These are phyloP conservation scores for Fusarium agapanthi DNA, from an alignment of 2,329 filamentous ascomycete genomes.

Conservation along the genomic window DNA sequence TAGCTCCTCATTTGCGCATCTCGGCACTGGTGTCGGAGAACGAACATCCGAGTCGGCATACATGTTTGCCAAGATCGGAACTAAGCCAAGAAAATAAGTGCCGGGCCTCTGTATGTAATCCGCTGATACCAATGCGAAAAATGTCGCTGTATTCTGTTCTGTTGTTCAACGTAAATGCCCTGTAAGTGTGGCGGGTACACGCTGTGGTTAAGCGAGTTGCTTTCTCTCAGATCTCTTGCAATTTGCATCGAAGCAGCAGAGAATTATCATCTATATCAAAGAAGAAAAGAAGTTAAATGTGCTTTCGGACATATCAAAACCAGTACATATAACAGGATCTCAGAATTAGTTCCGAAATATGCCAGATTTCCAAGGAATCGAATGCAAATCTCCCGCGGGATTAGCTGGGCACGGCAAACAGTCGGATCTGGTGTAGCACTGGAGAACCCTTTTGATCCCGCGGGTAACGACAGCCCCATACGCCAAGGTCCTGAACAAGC, in stretches of 20 bases:
- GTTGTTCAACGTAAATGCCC: rapidly evolving
- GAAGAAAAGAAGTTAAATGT: not conserved
- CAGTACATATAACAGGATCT: not conserved
- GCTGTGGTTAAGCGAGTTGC: no score
- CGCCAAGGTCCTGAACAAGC: not conserved
- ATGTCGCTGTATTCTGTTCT: no score
- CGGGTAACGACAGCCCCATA: not conserved
- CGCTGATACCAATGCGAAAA: no score
- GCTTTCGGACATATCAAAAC: rapidly evolving
- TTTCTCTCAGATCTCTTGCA: no score
- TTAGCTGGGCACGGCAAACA: not conserved
- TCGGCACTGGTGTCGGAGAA: not conserved
- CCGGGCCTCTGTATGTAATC: not conserved
- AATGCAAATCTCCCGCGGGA: not conserved
- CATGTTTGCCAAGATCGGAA: rapidly evolving
- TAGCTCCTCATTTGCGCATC: not conserved
- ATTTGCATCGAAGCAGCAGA: not conserved
- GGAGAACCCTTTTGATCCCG: not conserved
- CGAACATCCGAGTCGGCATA: not conserved
- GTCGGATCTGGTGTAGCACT: not conserved
- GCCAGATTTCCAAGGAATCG: not conserved
- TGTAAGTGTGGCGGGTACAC: not conserved
- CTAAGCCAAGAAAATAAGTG: not conserved
- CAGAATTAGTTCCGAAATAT: not conserved
- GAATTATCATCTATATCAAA: rapidly evolving